Evolutionary conservation across 1,284 basidiomycete species (phyloP).

Genomic region (Ustilago nuda): DNA sequence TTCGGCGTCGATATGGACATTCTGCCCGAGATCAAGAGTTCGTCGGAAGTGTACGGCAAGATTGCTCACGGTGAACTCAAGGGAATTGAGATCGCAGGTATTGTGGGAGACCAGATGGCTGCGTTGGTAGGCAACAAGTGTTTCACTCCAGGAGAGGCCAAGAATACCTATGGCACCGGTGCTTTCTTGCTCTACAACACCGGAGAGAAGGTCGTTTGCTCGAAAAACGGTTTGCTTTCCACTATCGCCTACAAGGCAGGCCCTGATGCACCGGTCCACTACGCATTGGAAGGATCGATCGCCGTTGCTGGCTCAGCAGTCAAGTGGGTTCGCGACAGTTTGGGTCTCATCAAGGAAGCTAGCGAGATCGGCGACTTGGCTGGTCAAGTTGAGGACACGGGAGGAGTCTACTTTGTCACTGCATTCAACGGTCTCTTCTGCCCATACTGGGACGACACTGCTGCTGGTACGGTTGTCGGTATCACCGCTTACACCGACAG

Average conservation of each 20-base stretch:
- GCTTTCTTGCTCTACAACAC: slow-evolving; percentile 96
- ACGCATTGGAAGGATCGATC: slow-evolving; percentile 94
- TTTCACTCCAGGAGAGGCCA: slow-evolving; percentile 66
- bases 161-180: slow-evolving; percentile 78
- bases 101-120: slow-evolving; percentile 96
- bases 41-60: slow-evolving; percentile 89
- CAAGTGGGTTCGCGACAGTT: slow-evolving; percentile 93
- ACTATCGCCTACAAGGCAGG: slow-evolving; percentile 97
- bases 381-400: slow-evolving; percentile 80
- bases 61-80: slow-evolving; percentile 78
- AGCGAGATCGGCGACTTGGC: slow-evolving; percentile 88
- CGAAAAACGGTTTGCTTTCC: slow-evolving; percentile 85
- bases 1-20: slow-evolving; percentile 83
- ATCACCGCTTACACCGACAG: slow-evolving; percentile 92
- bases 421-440: slow-evolving; percentile 92
- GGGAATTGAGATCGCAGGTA: slow-evolving; percentile 86
- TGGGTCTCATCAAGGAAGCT: slow-evolving; percentile 84
- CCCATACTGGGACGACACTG: slow-evolving; percentile 86
- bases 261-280: slow-evolving; percentile 80
- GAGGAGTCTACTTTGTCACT: slow-evolving; percentile 97
- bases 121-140: slow-evolving; percentile 93
- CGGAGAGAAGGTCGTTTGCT: slow-evolving; percentile 85
- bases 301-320: slow-evolving; percentile 94
- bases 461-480: slow-evolving; percentile 81
- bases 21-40: slow-evolving; percentile 88